These are phyloP conservation scores for Inga leiocalycina DNA, from an alignment of 306 rosid genomes.

Conservation along the genomic window DNA sequence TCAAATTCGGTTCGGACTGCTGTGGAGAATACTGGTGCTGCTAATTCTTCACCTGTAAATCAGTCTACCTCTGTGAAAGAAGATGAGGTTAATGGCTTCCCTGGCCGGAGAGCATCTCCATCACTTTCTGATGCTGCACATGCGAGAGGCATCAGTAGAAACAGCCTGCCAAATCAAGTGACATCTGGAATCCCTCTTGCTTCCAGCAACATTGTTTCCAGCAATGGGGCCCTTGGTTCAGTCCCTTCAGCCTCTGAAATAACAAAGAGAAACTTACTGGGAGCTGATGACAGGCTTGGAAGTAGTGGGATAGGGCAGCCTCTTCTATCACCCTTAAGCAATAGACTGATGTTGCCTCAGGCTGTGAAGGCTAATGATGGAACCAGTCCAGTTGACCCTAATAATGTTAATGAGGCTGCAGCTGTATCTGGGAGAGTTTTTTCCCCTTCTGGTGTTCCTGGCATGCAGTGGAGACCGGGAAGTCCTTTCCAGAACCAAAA, in stretches of 20 bases:
- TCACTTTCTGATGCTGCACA: conserved; percentile 68
- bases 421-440: conserved; percentile 69
- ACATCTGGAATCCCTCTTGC: conserved; percentile 53
- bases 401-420: conserved; percentile 57
- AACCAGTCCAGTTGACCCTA: conserved; percentile 53
- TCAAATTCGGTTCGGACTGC: conserved; percentile 50
- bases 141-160: conserved; percentile 62
- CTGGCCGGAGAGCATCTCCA: conserved; percentile 73
- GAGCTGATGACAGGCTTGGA: conserved; percentile 70
- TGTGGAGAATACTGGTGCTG: conserved; percentile 50
- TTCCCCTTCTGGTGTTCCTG: conserved; percentile 67
- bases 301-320: conserved; percentile 65
- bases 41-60: conserved; percentile 50
- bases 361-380: conserved; percentile 65
- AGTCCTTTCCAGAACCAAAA: conserved; percentile 70
- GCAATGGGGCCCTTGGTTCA: conserved; percentile 55
- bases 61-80: conserved; percentile 62
- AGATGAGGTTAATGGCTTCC: conserved; percentile 64
- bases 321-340: conserved; percentile 65
- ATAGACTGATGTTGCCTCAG: conserved; percentile 62
- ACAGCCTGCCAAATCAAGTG: conserved; percentile 58
- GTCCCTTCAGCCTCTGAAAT: conserved; percentile 67
- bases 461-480: conserved; percentile 91
- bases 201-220: conserved; percentile 59
- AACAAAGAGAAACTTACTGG: conserved; percentile 70